Evolutionary conservation across 1,139 yeast species (phyloP).

Genomic region (Suhomyces bribrorum): DNA sequence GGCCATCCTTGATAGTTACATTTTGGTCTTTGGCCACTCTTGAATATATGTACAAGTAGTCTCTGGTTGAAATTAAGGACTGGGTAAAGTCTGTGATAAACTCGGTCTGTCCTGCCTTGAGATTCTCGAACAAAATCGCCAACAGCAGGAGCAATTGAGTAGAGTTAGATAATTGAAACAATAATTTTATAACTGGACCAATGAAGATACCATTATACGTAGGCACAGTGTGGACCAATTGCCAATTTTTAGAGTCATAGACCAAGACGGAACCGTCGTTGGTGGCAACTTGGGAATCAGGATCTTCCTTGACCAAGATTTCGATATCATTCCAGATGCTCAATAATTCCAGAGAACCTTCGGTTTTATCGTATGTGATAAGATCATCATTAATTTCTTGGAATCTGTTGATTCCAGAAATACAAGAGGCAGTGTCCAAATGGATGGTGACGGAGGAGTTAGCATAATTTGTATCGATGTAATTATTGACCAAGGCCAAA

Average conservation of each 20-base stretch:
- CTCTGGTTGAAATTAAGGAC: slow-evolving; percentile 25
- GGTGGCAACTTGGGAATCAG: slow-evolving; percentile 14
- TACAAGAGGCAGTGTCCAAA: slow-evolving; percentile 78
- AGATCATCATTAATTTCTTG: slow-evolving; percentile 50
- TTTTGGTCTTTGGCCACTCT: slow-evolving; percentile 21
- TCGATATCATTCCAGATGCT: slow-evolving; percentile 57
- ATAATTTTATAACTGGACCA: slow-evolving; percentile 3
- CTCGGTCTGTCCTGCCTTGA: slow-evolving; percentile 17
- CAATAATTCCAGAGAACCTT: slow-evolving; percentile 40
- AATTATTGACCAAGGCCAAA: slow-evolving; percentile 51
- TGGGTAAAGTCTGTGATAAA: slow-evolving; percentile 21
- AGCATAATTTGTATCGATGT: slow-evolving; percentile 26
- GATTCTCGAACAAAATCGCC: slow-evolving; percentile 16
- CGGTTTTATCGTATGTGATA: slow-evolving; percentile 76
- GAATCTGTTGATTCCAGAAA: slow-evolving; percentile 84
- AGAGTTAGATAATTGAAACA: not conserved
- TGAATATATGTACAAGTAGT: slow-evolving; percentile 34
- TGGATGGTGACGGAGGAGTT: slow-evolving; percentile 48
- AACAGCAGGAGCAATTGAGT: not conserved
- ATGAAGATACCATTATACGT: slow-evolving; percentile 21
- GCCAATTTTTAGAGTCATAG: slow-evolving; percentile 29
- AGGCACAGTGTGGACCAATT: slow-evolving; percentile 21
- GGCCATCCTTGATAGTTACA: slow-evolving; percentile 4
- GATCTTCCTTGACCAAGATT: slow-evolving; percentile 54
- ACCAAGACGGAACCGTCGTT: slow-evolving; percentile 8